Base-by-base conservation (phyloP, 352 stramenopile genomes). In the Pseudoperonospora humuli region DNA sequence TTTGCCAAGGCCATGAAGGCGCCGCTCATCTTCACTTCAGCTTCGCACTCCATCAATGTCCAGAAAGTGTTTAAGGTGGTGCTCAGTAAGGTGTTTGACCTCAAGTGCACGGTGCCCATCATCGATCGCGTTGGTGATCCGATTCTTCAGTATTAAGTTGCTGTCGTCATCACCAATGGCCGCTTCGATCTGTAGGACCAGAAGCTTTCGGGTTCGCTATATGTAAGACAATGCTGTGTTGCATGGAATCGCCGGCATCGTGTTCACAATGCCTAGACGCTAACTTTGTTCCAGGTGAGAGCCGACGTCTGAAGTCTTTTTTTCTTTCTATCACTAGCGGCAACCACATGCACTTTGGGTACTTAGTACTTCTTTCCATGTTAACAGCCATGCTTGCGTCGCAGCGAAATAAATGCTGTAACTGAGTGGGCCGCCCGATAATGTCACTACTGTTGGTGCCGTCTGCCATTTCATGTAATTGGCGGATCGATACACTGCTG, bases 41-140 rank as follows among this genome's bases (percentile, higher is more conserved):
- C 87, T 5, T 94, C 77, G 40, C 86, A 97, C 67, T 96, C 88
- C 20, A 96, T 97, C 54, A 97, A 97, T 65, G 86, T 97, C 19
- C 86, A 96, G 43, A 97, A 97, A 68, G 78, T 97, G 36, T 97
- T 97, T 67, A 97, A 97, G 54, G 82, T 97, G 39, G 85, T 96
- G 34, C 64, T 97, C 41, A 92, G 80, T 52, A 96, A 95, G 58
- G 88, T 97, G 23, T 97, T 97, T 53, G 86, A 96, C 43, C 74
- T 97, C 52, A 90, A 95, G 64, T 96, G 79, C 59, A 97, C 89
- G 3, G 78, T 97, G n/a, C 75, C 74, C 21, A 86, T 96, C 60
- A 96, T 97, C 49, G 78, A 91, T 39, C 86, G 92, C 18, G 76
- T 95, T 27, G 88, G 86, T 18, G 87, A 97, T 57, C 90, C 90